Evolutionary conservation across 331 rosid genomes (phyloP), one percentile per base, ranked within the genome.

Genomic region (Rosa hybrid): DNA sequence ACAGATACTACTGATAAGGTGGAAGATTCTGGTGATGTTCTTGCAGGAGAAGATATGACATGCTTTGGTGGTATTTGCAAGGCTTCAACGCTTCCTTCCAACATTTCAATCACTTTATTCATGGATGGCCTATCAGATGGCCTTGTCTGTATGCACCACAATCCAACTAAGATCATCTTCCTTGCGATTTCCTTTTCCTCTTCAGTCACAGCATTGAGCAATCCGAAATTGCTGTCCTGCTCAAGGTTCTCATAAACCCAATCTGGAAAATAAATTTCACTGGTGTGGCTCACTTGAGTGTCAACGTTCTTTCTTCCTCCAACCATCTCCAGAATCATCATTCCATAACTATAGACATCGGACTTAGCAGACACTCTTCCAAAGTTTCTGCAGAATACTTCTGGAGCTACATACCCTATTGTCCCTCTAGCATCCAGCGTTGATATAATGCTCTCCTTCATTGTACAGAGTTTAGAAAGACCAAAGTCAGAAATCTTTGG

Each of bases 71-170:
- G 88, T 49, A 85, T 74, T 50, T 77, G 70, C 34, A 85, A 11
- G 9, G 86, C 85, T 21, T 77, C 73, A 18, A 77, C 11, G 48
- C 39, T 85, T 20, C 84, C 85, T 75, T 87, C 85, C 45, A 89
- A 75, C 90, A 89, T 89, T 30, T 30, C 34, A 30, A 30, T 30
- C 34, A 34, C 92, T 74, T 42, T 81, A 46, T 76, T 79, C 30
- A 83, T 83, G 8, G 86, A 38, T 7, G 92, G 90, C 27, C 86
- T 81, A n/a, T 86, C 81, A 23, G 63, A n/a, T 45, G 89, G 88
- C 46, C 71, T n/a, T 4, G 86, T 63, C 64, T 83, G 92, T 34
- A 85, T 86, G 84, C 92, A 86, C 90, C 90, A 89, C 54, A 86
- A 49, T 0, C 86, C 89, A 16, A 85, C 89, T 5, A 87, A 5